Base-by-base conservation (phyloP, 2,329 filamentous ascomycete species). In the Ambrosiella beaveri region DNA sequence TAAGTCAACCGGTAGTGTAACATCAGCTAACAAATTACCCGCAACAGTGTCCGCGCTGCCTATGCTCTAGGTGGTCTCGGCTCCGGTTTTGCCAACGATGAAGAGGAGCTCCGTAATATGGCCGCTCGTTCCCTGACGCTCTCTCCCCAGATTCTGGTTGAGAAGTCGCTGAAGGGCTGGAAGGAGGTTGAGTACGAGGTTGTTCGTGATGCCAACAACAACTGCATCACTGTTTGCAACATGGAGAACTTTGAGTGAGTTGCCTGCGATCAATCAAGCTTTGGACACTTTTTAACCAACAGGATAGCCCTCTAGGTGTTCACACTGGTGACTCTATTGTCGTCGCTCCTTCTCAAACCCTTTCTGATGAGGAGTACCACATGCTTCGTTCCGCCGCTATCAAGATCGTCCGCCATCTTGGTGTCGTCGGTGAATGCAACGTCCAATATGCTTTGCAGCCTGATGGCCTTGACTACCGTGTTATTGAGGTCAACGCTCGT, bases 171-270 rank as follows among this genome's bases (percentile, higher is more conserved):
- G 65, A 97, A 96, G 78, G 93, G 93, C 71, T 98, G 93, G 93
- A 98, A 98, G 74, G 93, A 98, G 73, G 85, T 96, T 55, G 93
- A 98, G 72, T 98, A 97, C 68, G 93, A 97, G 73, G 93, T 97
- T 59, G 93, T 97, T 62, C 87, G 93, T 65, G 93, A 98, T 71
- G 91, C 88, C 57, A 84, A 87, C 70, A 94, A 97, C 79, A 98
- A 98, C 80, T 97, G 93, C 71, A 97, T 97, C 67, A 97, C 91
- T 2, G 91, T 97, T 65, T 97, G 91, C 78, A 97, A 59, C 59
- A 61, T 59, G 60, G 60, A 61, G 45, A 61, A 61, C 57, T 61
- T 61, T 57, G 59, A 61, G 59, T 61, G 58, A 58, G 59, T 54
- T 12, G 44, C 12, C 9, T 2, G 2, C n/a, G 15, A n/a, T 15